Percentiles rank a stretch among this genome's conserved stretches.
Evolutionary conservation across 106 monocot species (phyloP).

Genomic region (Gastrodia elata): DNA sequence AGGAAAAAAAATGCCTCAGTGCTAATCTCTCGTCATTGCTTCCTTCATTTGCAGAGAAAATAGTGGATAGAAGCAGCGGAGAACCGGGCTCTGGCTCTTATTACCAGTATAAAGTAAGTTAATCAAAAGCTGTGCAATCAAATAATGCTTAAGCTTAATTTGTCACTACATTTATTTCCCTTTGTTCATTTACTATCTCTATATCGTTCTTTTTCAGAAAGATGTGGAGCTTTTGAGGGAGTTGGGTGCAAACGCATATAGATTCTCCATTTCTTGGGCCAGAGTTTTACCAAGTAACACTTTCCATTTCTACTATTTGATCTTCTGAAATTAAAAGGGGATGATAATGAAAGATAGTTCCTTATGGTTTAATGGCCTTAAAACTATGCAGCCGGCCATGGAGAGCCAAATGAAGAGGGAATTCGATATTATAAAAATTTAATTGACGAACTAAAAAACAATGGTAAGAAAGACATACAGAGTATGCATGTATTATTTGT

Average conservation of each 20-base stretch:
- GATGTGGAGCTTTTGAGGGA: constrained; percentile 10
- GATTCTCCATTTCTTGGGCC: constrained; percentile 24
- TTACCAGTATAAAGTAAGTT: constrained; percentile 41
- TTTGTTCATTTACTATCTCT: too few species aligned
- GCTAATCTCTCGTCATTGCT: too few species aligned
- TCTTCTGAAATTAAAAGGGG: background rate
- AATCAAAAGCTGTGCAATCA: too few species aligned
- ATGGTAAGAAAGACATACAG: background rate
- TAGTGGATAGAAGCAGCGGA: constrained; percentile 21
- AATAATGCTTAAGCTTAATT: too few species aligned
- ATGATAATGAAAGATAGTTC: background rate
- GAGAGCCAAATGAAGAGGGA: constrained; percentile 3
- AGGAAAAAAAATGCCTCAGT: too few species aligned
- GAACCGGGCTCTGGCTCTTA: constrained; percentile 33
- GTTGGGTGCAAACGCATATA: constrained; percentile 14
- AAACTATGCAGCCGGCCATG: background rate
- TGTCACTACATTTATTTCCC: too few species aligned
- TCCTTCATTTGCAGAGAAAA: constrained; percentile 23
- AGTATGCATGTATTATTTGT: background rate
- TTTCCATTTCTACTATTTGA: background rate
- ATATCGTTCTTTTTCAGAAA: too few species aligned
- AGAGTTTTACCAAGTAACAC: constrained; percentile 20
- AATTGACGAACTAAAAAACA: background rate
- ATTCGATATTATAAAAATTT: constrained; percentile 16
- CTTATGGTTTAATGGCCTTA: background rate